phyloP scores from a whole-genome alignment of 2,329 filamentous ascomycete species.

The Alternaria angustiovoidea region DNA sequence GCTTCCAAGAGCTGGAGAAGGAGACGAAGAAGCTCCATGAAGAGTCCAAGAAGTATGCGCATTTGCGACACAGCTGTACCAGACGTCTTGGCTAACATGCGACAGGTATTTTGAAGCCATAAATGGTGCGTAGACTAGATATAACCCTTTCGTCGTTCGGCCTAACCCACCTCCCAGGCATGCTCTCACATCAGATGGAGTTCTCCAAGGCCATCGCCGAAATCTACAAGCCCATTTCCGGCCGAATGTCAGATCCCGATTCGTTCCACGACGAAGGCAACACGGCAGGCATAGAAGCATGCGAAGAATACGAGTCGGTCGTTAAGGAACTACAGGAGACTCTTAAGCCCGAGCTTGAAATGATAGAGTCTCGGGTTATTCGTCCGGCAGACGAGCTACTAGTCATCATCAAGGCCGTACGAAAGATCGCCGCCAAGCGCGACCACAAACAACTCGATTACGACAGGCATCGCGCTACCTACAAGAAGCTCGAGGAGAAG shows the following conservation, averaged over 20 bases:
- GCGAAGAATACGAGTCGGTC: slow-evolving; percentile 93
- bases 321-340: slow-evolving; percentile 90
- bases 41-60: slow-evolving; percentile 80
- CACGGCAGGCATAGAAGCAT: slow-evolving; percentile 89
- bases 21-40: slow-evolving; percentile 98
- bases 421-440: slow-evolving; percentile 86
- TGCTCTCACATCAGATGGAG: slow-evolving; percentile 97
- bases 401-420: slow-evolving; percentile 93
- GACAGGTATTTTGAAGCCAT: slow-evolving; percentile 88
- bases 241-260: slow-evolving; percentile 91
- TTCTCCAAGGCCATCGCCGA: slow-evolving; percentile 96
- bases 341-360: slow-evolving; percentile 89
- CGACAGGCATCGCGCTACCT: slow-evolving; percentile 79
- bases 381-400: slow-evolving; percentile 91
- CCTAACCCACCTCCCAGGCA: slow-evolving; percentile 63
- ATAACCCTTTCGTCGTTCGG: background rate
- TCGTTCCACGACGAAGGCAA: slow-evolving; percentile 84
- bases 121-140: slow-evolving; percentile 67
- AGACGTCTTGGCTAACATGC: slow-evolving; percentile 29
- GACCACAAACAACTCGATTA: slow-evolving; percentile 98
- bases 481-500: slow-evolving; percentile 97
- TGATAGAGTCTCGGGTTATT: slow-evolving; percentile 93
- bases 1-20: slow-evolving; percentile 91
- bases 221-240: slow-evolving; percentile 98
- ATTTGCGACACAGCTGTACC: background rate